These are phyloP conservation scores for Phytophthora tubulina DNA, from an alignment of 352 stramenopile genomes.

Conservation along the genomic window DNA sequence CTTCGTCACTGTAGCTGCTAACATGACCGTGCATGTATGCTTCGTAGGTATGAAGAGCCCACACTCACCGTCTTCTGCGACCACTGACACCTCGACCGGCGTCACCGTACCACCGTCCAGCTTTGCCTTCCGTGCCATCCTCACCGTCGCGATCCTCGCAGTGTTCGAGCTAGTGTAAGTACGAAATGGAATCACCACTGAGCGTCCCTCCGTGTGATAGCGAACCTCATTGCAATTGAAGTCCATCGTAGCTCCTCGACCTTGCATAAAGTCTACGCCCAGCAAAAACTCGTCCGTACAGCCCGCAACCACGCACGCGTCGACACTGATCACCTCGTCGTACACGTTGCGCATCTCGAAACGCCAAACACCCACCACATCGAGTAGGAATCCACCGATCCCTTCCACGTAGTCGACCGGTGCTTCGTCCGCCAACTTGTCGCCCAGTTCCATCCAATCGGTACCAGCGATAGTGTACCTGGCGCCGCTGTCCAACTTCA, in stretches of 20 bases:
- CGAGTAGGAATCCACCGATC: slow-evolving; percentile 2
- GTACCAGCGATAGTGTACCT: background rate
- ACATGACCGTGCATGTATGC: background rate
- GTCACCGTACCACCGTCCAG: background rate
- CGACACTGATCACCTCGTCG: background rate
- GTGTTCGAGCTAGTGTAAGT: too few species aligned
- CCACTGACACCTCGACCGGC: background rate
- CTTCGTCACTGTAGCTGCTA: slow-evolving; percentile 2
- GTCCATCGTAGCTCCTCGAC: background rate
- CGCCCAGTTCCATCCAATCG: background rate
- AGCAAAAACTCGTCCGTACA: background rate
- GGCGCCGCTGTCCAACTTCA: background rate
- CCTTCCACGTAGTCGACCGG: slow-evolving; percentile 1
- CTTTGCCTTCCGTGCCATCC: background rate
- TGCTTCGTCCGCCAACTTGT: background rate
- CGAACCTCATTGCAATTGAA: slow-evolving; percentile 5
- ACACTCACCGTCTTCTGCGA: background rate
- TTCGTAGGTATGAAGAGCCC: background rate
- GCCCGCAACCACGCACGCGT: background rate
- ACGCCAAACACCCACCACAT: background rate
- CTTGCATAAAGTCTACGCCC: slow-evolving; percentile 5
- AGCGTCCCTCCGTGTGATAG: background rate
- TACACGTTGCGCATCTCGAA: background rate
- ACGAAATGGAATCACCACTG: background rate
- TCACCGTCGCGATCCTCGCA: background rate